Evolutionary conservation across 2,329 filamentous ascomycete genomes (phyloP).

Genomic region (Ophiognomonia clavigignenti-juglandacearum): DNA sequence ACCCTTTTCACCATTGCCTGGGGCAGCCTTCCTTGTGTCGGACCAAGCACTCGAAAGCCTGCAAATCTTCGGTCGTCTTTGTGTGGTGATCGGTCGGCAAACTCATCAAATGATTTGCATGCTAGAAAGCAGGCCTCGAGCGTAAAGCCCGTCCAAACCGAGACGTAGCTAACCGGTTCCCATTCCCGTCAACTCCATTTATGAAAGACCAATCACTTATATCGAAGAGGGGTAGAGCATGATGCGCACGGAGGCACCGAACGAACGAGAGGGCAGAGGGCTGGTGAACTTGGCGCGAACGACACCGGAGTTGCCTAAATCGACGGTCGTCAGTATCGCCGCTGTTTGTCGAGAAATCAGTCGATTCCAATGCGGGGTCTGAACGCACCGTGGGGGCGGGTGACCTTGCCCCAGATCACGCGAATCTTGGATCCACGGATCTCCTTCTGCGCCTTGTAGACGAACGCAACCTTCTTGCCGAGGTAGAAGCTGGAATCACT

Average conservation of each 20-base stretch:
- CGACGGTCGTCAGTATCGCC: slow-evolving; percentile 4
- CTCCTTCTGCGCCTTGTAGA: slow-evolving; percentile 94
- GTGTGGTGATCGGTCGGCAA: slow-evolving; percentile 15
- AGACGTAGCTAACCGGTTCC: slow-evolving; percentile 21
- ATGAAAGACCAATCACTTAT: slow-evolving; percentile 56
- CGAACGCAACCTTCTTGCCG: slow-evolving; percentile 98
- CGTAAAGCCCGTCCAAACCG: slow-evolving; percentile 16
- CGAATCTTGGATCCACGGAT: slow-evolving; percentile 97
- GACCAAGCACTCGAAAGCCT: slow-evolving; percentile 18
- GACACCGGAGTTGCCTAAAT: slow-evolving; percentile 87
- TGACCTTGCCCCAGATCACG: slow-evolving; percentile 99
- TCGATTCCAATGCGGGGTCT: slow-evolving; percentile 9
- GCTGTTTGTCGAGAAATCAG: slow-evolving; percentile 4
- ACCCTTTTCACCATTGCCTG: slow-evolving; percentile 9
- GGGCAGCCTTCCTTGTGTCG: slow-evolving; percentile 16
- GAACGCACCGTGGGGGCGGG: slow-evolving; percentile 82
- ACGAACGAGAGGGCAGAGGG: slow-evolving; percentile 94
- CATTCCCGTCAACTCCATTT: slow-evolving; percentile 22
- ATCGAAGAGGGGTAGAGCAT: slow-evolving; percentile 98
- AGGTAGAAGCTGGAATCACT: slow-evolving; percentile 73
- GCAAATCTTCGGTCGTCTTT: slow-evolving; percentile 14
- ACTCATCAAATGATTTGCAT: slow-evolving; percentile 17
- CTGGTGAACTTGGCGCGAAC: slow-evolving; percentile 95
- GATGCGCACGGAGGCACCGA: slow-evolving; percentile 92
- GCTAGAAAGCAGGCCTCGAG: slow-evolving; percentile 16